A percentile compares a stretch with the other conserved stretches of the same genome.
Conservation (phyloP, 2,329 filamentous ascomycete genomes). For the Chrysosporium keratinophilum region DNA sequence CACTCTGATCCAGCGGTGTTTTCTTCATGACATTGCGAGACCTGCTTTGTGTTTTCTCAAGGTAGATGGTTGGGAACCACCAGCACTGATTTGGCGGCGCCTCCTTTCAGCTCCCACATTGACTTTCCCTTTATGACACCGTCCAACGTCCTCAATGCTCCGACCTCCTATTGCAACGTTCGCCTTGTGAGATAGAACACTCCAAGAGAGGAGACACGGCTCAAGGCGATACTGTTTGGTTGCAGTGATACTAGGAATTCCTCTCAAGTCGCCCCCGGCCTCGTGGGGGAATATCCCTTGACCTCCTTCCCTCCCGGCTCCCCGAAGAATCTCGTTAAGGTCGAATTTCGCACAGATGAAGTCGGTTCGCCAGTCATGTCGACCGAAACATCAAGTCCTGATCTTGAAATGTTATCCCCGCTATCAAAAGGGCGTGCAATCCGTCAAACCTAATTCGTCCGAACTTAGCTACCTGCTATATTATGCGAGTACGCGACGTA, state of each 20-base stretch:
- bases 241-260: background rate
- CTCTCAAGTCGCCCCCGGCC: background rate
- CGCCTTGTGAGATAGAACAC: background rate
- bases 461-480: slow-evolving; percentile 95
- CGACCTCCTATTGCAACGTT: background rate
- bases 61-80: background rate
- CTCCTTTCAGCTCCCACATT: background rate
- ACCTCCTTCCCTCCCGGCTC: background rate
- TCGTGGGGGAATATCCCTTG: background rate
- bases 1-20: background rate
- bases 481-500: slow-evolving; percentile 87
- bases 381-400: slow-evolving; percentile 93
- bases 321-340: background rate
- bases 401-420: slow-evolving; percentile 94
- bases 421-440: slow-evolving; percentile 79
- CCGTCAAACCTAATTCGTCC: slow-evolving; percentile 91
- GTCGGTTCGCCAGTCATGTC: slow-evolving; percentile 51
- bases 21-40: background rate
- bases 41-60: background rate
- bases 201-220: background rate
- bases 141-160: background rate
- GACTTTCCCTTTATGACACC: background rate
- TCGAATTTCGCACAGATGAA: slow-evolving; percentile 36
- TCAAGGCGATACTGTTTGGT: background rate
- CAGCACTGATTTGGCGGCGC: background rate